These are phyloP conservation scores for Neophaeococcomyces aloes DNA, from an alignment of 2,329 filamentous ascomycete species.

Conservation along the genomic window DNA sequence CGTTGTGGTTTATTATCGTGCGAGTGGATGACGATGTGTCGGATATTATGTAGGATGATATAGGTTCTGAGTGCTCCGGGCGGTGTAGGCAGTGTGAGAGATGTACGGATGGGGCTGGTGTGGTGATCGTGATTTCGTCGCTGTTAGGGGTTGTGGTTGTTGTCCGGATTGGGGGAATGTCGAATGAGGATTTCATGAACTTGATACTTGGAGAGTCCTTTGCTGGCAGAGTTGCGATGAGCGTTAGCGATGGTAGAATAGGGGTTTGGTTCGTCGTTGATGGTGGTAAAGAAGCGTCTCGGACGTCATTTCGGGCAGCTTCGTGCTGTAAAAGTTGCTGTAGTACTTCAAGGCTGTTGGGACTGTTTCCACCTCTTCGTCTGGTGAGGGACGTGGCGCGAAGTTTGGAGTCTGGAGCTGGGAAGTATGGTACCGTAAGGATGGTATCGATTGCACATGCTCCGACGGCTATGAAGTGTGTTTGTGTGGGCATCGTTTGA, in stretches of 20 bases:
- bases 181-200: slow-evolving; percentile 16
- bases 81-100: slow-evolving; percentile 52
- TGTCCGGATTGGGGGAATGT: slow-evolving; percentile 16
- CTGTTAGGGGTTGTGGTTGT: not conserved
- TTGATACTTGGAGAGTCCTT: slow-evolving; percentile 6
- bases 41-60: slow-evolving; percentile 60
- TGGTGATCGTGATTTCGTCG: not conserved
- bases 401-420: slow-evolving; percentile 61
- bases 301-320: not conserved
- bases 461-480: slow-evolving; percentile 47
- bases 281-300: not conserved
- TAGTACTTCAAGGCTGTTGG: slow-evolving; percentile 61
- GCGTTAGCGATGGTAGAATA: not conserved
- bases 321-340: slow-evolving; percentile 44
- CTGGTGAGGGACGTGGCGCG: slow-evolving; percentile 50
- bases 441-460: slow-evolving; percentile 61
- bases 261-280: not conserved
- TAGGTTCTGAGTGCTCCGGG: slow-evolving; percentile 43
- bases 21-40: slow-evolving; percentile 49
- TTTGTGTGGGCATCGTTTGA: not conserved
- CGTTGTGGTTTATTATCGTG: slow-evolving; percentile 61
- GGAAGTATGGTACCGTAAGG: slow-evolving; percentile 52
- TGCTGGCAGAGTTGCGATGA: slow-evolving; percentile 3
- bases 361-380: slow-evolving; percentile 61
- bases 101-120: slow-evolving; percentile 29